These are phyloP conservation scores for Isatis lusitanica DNA, from an alignment of 441 rosid species.

Conservation along the genomic window DNA sequence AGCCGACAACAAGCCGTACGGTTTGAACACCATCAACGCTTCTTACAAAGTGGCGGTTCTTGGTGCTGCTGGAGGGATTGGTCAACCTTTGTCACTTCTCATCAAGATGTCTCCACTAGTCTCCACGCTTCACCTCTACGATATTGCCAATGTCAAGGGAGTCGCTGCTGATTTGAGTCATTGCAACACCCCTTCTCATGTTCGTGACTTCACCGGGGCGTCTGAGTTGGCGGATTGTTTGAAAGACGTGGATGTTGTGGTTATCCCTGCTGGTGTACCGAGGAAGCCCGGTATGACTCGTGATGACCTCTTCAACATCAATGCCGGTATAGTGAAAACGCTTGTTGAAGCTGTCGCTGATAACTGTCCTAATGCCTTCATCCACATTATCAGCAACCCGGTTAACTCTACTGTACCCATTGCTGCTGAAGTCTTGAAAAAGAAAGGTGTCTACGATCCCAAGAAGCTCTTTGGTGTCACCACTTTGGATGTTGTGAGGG, in stretches of 20 bases:
- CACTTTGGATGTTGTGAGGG: constrained; percentile 93
- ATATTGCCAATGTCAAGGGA: constrained; percentile 94
- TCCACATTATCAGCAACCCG: constrained; percentile 94
- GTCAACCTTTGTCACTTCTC: constrained; percentile 87
- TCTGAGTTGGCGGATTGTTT: constrained; percentile 70
- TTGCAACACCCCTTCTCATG: constrained; percentile 94
- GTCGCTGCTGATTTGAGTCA: constrained; percentile 97
- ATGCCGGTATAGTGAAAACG: constrained; percentile 74
- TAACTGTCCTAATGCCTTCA: constrained; percentile 89
- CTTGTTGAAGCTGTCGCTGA: constrained; percentile 91
- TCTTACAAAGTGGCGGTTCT: constrained; percentile 92
- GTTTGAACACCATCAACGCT: constrained; percentile 53
- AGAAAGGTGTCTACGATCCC: constrained; percentile 86
- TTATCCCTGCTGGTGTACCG: constrained; percentile 98
- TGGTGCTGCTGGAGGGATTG: constrained; percentile 97
- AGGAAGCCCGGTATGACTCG: constrained; percentile 99
- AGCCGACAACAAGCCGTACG: constrained; percentile 42
- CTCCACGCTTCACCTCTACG: constrained; percentile 81
- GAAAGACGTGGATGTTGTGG: constrained; percentile 80
- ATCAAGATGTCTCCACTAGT: constrained; percentile 94
- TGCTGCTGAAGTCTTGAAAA: constrained; percentile 89
- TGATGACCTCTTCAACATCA: constrained; percentile 95
- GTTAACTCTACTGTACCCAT: constrained; percentile 97
- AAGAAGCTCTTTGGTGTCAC: constrained; percentile 94
- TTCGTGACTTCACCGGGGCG: constrained; percentile 82